A percentile compares a stretch with the other conserved stretches of the same genome.
Conservation (phyloP, 179 eudicot genomes). For the Corrigiola litoralis region DNA sequence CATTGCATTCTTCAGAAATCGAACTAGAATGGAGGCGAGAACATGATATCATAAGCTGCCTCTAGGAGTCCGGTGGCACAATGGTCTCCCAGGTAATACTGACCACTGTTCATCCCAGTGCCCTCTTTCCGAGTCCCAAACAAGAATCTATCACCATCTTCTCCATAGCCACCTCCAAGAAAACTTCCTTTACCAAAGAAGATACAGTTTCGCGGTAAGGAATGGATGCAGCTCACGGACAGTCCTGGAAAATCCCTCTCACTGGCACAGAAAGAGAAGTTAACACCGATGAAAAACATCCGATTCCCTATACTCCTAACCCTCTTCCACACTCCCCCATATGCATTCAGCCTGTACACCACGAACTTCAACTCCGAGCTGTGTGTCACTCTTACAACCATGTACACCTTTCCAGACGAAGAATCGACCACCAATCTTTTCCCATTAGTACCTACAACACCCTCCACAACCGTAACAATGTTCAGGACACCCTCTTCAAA, state of each 20-base stretch:
- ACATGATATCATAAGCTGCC: not conserved
- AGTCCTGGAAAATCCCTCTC: not conserved
- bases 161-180: not conserved
- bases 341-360: not conserved
- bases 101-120: not conserved
- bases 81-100: not conserved
- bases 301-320: not conserved
- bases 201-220: not conserved
- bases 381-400: not conserved
- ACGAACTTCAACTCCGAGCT: not conserved
- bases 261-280: not conserved
- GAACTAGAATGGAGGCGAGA: not conserved
- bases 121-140: not conserved
- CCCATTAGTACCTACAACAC: not conserved
- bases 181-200: slow-evolving; percentile 1
- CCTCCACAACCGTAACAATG: not conserved
- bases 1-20: too few species aligned
- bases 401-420: not conserved
- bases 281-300: not conserved
- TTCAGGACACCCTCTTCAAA: not conserved
- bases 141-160: not conserved
- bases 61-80: not conserved
- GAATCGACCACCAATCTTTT: slow-evolving; percentile 1
- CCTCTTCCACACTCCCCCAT: not conserved
- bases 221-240: not conserved